phyloP scores from a whole-genome alignment of 257 asterid species.

The Solanum chiquidenum region DNA sequence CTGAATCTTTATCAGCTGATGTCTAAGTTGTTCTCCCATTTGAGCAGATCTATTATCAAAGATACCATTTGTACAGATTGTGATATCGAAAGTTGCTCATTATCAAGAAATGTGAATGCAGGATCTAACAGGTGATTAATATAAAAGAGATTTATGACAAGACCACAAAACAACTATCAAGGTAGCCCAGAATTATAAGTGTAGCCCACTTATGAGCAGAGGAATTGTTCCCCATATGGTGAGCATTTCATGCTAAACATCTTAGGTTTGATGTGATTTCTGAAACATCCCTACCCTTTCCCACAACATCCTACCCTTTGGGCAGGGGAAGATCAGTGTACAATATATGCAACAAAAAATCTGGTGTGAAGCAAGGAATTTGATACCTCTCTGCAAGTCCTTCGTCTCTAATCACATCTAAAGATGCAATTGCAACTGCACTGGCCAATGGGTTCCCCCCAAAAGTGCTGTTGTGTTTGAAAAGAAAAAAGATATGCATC shows the following conservation, averaged over 20 bases:
- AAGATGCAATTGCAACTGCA: conserved; percentile 89
- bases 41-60: conserved; percentile 47
- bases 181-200: neutral
- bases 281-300: neutral
- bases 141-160: neutral
- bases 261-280: neutral
- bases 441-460: conserved; percentile 97
- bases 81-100: neutral
- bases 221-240: neutral
- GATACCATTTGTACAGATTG: neutral
- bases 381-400: conserved; percentile 75
- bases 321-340: neutral
- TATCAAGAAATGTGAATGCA: neutral
- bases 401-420: conserved; percentile 45
- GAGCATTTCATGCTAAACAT: neutral
- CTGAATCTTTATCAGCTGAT: conserved; percentile 50
- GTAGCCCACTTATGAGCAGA: neutral
- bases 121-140: neutral
- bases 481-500: neutral
- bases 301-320: neutral
- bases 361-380: neutral
- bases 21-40: conserved; percentile 66
- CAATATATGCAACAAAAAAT: neutral
- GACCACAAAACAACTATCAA: neutral
- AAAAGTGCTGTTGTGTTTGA: conserved; percentile 52